Conservation (phyloP, 495 filamentous ascomycete genomes). For the Aspergillus saccharolyticus region DNA sequence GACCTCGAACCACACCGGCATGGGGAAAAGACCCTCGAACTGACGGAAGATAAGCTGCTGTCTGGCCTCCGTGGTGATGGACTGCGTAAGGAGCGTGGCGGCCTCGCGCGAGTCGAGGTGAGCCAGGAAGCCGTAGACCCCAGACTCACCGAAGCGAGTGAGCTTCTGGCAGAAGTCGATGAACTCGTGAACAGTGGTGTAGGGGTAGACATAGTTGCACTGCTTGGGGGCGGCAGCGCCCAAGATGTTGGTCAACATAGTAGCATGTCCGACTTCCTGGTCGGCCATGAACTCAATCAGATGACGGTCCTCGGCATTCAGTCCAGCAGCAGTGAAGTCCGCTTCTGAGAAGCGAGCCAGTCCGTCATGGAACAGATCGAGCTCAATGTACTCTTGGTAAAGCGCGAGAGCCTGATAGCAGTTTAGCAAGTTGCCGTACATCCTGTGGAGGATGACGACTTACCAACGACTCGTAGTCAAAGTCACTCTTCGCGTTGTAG, state of each 20-base stretch:
- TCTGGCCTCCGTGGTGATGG: conserved; percentile 77
- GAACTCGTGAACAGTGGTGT: conserved; percentile 68
- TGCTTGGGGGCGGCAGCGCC: conserved; percentile 61
- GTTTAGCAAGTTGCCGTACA: conserved; percentile 20
- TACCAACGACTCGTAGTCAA: conserved; percentile 67
- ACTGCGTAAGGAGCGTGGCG: conserved; percentile 65
- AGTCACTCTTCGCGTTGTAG: conserved; percentile 67
- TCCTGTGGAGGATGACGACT: not conserved
- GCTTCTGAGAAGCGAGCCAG: conserved; percentile 62
- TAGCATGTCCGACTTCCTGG: conserved; percentile 79
- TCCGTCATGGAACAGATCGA: conserved; percentile 81
- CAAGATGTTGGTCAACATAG: conserved; percentile 75
- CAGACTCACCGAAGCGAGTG: conserved; percentile 75
- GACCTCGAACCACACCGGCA: conserved; percentile 80
- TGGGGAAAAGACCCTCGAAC: conserved; percentile 76
- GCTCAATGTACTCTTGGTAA: conserved; percentile 83
- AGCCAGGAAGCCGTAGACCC: conserved; percentile 78
- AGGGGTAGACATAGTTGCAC: conserved; percentile 82
- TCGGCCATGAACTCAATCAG: conserved; percentile 81
- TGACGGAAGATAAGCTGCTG: conserved; percentile 90
- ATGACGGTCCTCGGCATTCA: conserved; percentile 62
- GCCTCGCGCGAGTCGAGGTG: conserved; percentile 76
- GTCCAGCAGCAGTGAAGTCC: conserved; percentile 64
- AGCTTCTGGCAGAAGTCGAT: conserved; percentile 84
- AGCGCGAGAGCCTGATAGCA: conserved; percentile 50